These are phyloP conservation scores for Auricularia cornea DNA, from an alignment of 768 basidiomycete species.

Conservation along the genomic window DNA sequence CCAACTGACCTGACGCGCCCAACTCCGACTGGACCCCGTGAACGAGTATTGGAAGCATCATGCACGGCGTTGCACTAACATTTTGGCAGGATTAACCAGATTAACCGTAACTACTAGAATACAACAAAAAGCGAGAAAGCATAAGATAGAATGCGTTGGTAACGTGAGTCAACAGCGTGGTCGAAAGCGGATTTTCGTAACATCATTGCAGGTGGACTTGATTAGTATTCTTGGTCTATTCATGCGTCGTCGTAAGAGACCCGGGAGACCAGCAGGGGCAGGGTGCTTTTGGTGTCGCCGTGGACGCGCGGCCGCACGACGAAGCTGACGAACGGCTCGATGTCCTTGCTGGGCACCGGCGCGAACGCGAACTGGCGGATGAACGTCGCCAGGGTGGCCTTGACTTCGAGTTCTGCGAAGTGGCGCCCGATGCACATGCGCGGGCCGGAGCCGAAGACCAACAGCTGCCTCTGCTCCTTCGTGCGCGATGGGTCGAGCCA, in stretches of 20 bases:
- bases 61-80: no score
- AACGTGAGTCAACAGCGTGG: no score
- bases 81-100: no score
- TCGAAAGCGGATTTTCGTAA: no score
- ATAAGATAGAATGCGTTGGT: no score
- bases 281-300: slow-evolving; percentile 7
- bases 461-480: not conserved
- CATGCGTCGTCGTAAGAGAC: not conserved
- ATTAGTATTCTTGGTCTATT: no score
- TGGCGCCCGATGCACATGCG: slow-evolving; percentile 29
- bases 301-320: slow-evolving; percentile 9
- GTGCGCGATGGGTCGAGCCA: slow-evolving; percentile 35
- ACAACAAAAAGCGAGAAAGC: no score
- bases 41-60: no score
- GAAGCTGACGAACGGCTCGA: slow-evolving; percentile 10
- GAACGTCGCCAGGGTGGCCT: slow-evolving; percentile 7
- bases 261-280: slow-evolving; percentile 1
- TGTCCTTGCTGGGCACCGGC: slow-evolving; percentile 1
- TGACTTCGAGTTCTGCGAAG: slow-evolving; percentile 7
- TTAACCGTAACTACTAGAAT: no score
- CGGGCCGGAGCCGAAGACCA: slow-evolving; percentile 31
- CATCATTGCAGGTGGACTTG: no score
- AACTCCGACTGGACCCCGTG: no score
- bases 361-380: slow-evolving; percentile 8
- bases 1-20: no score